Conservation (phyloP, 805 yeast genomes). For the Saccharomyces jurei region DNA sequence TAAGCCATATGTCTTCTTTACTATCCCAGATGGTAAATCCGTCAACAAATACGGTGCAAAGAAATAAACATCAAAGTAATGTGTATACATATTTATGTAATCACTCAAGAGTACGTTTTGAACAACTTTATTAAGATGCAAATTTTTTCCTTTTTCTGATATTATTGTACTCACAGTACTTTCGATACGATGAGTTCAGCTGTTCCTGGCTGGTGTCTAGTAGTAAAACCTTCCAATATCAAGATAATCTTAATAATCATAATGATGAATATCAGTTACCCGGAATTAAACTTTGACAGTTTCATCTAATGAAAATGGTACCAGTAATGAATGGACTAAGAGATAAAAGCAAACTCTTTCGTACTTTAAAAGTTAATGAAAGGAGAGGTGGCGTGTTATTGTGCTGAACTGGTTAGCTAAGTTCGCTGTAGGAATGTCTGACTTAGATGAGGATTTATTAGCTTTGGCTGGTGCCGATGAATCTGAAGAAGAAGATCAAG, state of each 20-base stretch:
- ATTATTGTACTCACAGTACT: not conserved
- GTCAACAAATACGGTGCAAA: slow-evolving; percentile 70
- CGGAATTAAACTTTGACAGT: not conserved
- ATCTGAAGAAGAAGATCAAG: slow-evolving; percentile 34
- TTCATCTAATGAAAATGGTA: not conserved
- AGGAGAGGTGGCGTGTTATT: not conserved
- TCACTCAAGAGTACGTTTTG: not conserved
- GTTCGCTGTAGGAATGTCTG: slow-evolving; percentile 47
- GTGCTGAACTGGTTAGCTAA: not conserved
- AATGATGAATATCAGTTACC: not conserved
- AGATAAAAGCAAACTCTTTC: not conserved
- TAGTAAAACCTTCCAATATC: no score
- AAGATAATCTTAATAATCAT: not conserved
- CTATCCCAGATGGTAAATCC: slow-evolving; percentile 92
- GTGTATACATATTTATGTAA: not conserved
- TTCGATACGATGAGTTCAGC: not conserved
- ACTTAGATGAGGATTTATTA: slow-evolving; percentile 87
- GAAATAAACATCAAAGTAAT: slow-evolving; percentile 29
- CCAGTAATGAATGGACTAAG: not conserved
- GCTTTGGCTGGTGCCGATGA: slow-evolving; percentile 85
- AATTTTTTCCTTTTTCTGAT: no score
- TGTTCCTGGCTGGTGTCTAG: not conserved
- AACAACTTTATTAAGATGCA: not conserved
- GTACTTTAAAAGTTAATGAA: not conserved
- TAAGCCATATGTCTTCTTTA: slow-evolving; percentile 68